phyloP scores from a whole-genome alignment of 345 rosid species.

The Linum lewisii region DNA sequence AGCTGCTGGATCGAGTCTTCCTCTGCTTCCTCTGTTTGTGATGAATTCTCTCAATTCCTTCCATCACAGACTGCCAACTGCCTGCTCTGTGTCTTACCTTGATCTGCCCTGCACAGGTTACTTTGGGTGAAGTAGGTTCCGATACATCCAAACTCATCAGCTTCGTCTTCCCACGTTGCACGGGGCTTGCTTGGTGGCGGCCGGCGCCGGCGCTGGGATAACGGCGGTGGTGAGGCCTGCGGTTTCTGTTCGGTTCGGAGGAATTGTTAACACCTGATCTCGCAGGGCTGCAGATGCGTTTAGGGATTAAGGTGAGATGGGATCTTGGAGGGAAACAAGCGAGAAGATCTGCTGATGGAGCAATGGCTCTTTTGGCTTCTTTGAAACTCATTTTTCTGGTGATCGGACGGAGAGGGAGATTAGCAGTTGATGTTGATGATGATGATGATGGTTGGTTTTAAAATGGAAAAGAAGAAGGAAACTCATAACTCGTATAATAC shows the following conservation, averaged over 20 bases:
- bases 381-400: too few species aligned
- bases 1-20: slow-evolving; percentile 24
- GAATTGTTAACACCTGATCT: too few species aligned
- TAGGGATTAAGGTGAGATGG: slow-evolving; percentile 54
- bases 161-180: slow-evolving; percentile 54
- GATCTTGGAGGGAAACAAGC: slow-evolving; percentile 83
- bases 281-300: slow-evolving; percentile 71
- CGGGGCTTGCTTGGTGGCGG: slow-evolving; percentile 42
- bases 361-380: slow-evolving; percentile 47
- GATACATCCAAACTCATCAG: slow-evolving; percentile 37
- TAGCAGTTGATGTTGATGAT: too few species aligned
- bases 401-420: too few species aligned
- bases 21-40: slow-evolving; percentile 33
- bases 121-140: slow-evolving; percentile 87
- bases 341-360: slow-evolving; percentile 63
- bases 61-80: slow-evolving; percentile 80
- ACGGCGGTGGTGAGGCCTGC: slow-evolving; percentile 25
- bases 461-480: too few species aligned
- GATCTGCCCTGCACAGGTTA: slow-evolving; percentile 92
- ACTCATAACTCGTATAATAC: too few species aligned
- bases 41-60: slow-evolving; percentile 25
- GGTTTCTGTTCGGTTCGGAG: slow-evolving; percentile 34
- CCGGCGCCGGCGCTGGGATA: slow-evolving; percentile 23
- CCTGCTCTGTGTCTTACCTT: slow-evolving; percentile 69
- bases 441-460: too few species aligned